A percentile compares a stretch with the other conserved stretches of the same genome.
These are phyloP conservation scores for Sistotremastrum suecicum DNA, from an alignment of 768 basidiomycete species.

Conservation along the genomic window DNA sequence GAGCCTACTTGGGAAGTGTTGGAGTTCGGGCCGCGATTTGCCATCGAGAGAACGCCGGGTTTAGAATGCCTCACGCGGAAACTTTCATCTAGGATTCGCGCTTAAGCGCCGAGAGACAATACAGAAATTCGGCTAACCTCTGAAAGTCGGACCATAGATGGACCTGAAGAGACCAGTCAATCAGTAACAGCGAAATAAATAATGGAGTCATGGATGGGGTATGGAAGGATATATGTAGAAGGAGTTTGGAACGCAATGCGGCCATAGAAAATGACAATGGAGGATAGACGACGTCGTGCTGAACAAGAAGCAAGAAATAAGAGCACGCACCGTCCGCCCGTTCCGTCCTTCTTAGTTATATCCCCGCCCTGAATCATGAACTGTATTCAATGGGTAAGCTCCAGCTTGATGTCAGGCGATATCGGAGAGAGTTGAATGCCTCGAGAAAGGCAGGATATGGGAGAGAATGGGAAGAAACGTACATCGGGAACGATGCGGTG, in stretches of 20 bases:
- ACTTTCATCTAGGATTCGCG: slow-evolving; percentile 20
- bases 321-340: slow-evolving; percentile 16
- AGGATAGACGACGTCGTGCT: background rate
- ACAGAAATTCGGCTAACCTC: slow-evolving; percentile 13
- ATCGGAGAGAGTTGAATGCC: no score
- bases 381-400: slow-evolving; percentile 6
- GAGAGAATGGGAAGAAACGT: no score
- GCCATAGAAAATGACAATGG: background rate
- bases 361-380: slow-evolving; percentile 29
- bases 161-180: slow-evolving; percentile 8
- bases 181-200: no score
- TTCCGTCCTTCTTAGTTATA: slow-evolving; percentile 21
- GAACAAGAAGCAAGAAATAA: slow-evolving; percentile 2
- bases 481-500: no score
- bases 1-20: slow-evolving; percentile 31
- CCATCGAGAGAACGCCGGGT: slow-evolving; percentile 32
- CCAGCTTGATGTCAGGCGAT: no score
- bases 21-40: slow-evolving; percentile 35
- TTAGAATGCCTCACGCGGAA: slow-evolving; percentile 23
- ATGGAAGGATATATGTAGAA: no score
- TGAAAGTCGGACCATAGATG: slow-evolving; percentile 22
- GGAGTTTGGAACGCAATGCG: no score
- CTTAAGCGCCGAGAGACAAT: background rate
- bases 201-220: no score
- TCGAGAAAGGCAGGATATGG: no score